Base-by-base conservation (phyloP, 371 early-diverging fungal genomes). In the Zancudomyces culisetae region DNA sequence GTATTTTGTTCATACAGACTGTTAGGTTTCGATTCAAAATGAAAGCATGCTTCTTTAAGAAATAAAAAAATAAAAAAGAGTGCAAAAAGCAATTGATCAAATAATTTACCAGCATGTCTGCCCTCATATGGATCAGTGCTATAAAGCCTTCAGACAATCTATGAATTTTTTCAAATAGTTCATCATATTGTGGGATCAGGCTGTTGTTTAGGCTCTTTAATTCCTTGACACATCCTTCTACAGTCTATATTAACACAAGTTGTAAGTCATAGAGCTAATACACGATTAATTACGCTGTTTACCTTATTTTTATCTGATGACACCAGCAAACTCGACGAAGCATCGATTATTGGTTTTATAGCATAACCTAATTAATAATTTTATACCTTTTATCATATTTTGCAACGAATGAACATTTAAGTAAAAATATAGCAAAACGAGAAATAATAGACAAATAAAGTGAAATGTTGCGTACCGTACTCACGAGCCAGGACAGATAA, bases 81-180 rank as follows among this genome's bases (percentile, higher is more conserved):
- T 18, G 19, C 20, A 54, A 21, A 3, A 29, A 3, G 19, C 43
- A 35, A 10, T 10, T 53, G 10, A 4, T 42, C 40, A 45, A 52
- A 19, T 55, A 43, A 35, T 53, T 47, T 58, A 74, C 80, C 57
- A 85, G 55, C 45, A 83, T 59, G 55, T 85, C 84, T 0, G 71
- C 71, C 1, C 89, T 72, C 69, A 88, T 64, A 41, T 79, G 72
- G 0, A 85, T 73, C 35, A 88, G 59, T 52, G 81, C 82, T 45
- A 75, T 72, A 61, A 83, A 72, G 13, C 89, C 89, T 27, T 76
- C 79, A 0, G 85, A 84, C 19, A 85, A 65, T 10, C 71, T 70
- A 58, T 76, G 77, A 42, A 87, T 74, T 43, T 75, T 74, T 52
- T 77, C 76, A 58, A 87, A 83, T 23, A 87, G 76, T 50, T 62